A percentile compares a stretch with the other conserved stretches of the same genome.
Evolutionary conservation across 2,329 filamentous ascomycete genomes (phyloP).

Genomic region (Cercospora sp.): DNA sequence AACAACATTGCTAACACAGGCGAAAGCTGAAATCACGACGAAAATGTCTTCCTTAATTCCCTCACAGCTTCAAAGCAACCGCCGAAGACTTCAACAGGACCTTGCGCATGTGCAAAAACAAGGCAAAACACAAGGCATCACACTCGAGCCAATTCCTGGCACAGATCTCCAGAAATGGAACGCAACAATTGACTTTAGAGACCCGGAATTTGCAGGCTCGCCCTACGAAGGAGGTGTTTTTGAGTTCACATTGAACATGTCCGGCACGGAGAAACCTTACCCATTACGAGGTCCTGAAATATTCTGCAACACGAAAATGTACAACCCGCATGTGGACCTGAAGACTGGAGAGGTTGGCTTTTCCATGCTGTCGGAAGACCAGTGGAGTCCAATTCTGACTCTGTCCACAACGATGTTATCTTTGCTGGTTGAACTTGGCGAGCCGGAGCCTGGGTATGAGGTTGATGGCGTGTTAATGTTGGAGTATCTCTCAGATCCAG

Average conservation of each 20-base stretch:
- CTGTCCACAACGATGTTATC: not conserved
- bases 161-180: not conserved
- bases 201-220: not conserved
- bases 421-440: not conserved
- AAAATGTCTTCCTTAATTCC: not conserved
- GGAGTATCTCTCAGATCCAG: not conserved
- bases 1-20: not conserved
- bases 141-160: not conserved
- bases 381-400: not conserved
- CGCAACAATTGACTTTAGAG: not conserved
- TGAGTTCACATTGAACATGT: not conserved
- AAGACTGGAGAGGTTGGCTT: not conserved
- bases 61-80: not conserved
- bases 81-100: not conserved
- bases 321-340: not conserved
- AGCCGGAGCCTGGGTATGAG: not conserved
- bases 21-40: not conserved
- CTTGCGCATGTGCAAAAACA: not conserved
- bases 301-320: not conserved
- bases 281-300: not conserved
- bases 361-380: not conserved
- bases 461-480: not conserved
- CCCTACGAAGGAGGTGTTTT: not conserved
- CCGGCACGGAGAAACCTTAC: not conserved
- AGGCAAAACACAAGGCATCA: not conserved